These are phyloP conservation scores for Ampelomyces quisqualis DNA, from an alignment of 2,329 filamentous ascomycete genomes.

Conservation along the genomic window DNA sequence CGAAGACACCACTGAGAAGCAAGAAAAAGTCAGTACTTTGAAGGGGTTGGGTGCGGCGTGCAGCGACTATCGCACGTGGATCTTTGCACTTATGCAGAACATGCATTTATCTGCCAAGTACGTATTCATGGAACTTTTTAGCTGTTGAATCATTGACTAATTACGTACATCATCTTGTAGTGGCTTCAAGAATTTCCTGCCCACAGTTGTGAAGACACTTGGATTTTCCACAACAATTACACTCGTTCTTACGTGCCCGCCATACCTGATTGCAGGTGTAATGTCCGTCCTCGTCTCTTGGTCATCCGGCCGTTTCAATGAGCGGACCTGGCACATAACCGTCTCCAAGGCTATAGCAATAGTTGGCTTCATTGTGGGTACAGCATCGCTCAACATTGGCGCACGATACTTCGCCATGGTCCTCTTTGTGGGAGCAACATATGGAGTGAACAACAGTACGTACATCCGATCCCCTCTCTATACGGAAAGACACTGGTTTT, in stretches of 20 bases:
- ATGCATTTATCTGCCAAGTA: slow-evolving; percentile 34
- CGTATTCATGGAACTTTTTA: neutral
- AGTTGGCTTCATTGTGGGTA: slow-evolving; percentile 34
- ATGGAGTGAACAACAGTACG: slow-evolving; percentile 36
- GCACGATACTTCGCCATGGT: slow-evolving; percentile 39
- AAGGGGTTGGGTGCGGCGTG: slow-evolving; percentile 29
- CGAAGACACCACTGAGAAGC: slow-evolving; percentile 22
- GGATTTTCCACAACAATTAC: slow-evolving; percentile 34
- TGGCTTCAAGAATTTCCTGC: slow-evolving; percentile 36
- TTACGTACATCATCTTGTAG: too few species aligned
- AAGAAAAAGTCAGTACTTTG: slow-evolving; percentile 20
- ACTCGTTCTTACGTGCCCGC: slow-evolving; percentile 33
- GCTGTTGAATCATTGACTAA: neutral
- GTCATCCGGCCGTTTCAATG: slow-evolving; percentile 29
- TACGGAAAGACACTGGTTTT: too few species aligned
- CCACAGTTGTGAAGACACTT: slow-evolving; percentile 31
- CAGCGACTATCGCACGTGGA: slow-evolving; percentile 32
- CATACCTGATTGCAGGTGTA: slow-evolving; percentile 29
- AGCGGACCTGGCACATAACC: slow-evolving; percentile 39
- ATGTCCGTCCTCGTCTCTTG: slow-evolving; percentile 28
- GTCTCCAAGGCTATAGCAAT: slow-evolving; percentile 28
- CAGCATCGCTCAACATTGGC: slow-evolving; percentile 27
- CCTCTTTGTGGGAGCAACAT: slow-evolving; percentile 35
- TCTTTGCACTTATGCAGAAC: slow-evolving; percentile 29
- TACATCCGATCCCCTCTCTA: too few species aligned